Base-by-base conservation (phyloP, 2,329 filamentous ascomycete species). In the Volutella citrinella region DNA sequence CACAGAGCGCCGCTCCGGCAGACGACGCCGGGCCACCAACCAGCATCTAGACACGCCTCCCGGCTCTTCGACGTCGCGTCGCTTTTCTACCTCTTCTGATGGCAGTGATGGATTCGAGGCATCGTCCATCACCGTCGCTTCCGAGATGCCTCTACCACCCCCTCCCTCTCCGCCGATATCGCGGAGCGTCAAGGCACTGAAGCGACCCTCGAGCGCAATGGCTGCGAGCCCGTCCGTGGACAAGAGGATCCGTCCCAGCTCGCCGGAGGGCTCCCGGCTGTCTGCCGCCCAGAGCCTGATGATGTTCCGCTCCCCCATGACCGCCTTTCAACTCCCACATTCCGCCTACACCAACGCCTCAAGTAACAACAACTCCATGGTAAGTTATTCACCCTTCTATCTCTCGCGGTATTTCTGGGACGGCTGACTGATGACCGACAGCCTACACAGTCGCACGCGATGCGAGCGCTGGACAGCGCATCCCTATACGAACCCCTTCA, bases 291-390 rank as follows among this genome's bases (percentile, higher is more conserved):
- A 54, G 38, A 54, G 51, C 26, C 28, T 54, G 19, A 54, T 54
- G 51, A 51, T 54, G 36, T 54, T 54, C 23, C 54, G 51, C 29
- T 54, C 51, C 13, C 51, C 51, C 4, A 53, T 53, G 51, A 46
- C 48, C 15, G 42, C 48, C n/a, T 54, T 51, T 32, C 51, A 54
- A n/a, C n/a, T n/a, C n/a, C n/a, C n/a, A n/a, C n/a, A n/a, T n/a
- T n/a, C n/a, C n/a, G n/a, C n/a, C n/a, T n/a, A n/a, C n/a, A n/a
- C n/a, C n/a, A 43, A 44, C 7, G 41, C 51, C 6, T 42, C 46
- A n/a, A 44, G 42, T 21, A 38, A 39, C 4, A 25, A 43, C 7
- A 42, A 33, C 34, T 36, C 34, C 27, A 36, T 42, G 14, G 50
- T 52, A 4, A 34, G 50, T n/a, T n/a, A n/a, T n/a, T n/a, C n/a